phyloP scores from a whole-genome alignment of 2,329 filamentous ascomycete species.

The Chrysoporthe austroafricana region DNA sequence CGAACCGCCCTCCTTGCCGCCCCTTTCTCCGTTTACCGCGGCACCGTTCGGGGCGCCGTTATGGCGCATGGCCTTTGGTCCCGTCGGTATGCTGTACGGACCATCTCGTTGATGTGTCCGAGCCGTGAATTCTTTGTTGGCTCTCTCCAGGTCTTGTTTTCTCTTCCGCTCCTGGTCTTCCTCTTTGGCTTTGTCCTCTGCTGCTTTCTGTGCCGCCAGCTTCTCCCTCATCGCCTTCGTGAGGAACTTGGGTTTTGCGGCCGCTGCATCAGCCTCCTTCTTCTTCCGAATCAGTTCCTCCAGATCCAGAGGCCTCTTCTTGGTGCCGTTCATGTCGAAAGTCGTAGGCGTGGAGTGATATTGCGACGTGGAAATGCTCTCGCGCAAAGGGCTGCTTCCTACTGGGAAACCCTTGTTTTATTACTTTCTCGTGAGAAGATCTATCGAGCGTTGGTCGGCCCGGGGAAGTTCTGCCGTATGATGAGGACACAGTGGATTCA shows the following conservation, averaged over 20 bases:
- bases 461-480: background rate
- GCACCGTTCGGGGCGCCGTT: conserved; percentile 21
- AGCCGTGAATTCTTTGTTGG: conserved; percentile 31
- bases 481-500: background rate
- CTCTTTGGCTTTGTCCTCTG: conserved; percentile 58
- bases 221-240: conserved; percentile 82
- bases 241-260: conserved; percentile 86
- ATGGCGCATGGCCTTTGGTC: conserved; percentile 69
- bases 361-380: background rate
- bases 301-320: conserved; percentile 68
- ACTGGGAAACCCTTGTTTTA: background rate
- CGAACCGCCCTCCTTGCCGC: conserved; percentile 18
- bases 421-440: background rate
- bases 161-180: conserved; percentile 62
- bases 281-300: conserved; percentile 86
- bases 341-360: background rate
- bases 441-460: background rate
- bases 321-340: conserved; percentile 24
- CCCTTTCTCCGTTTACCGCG: conserved; percentile 33
- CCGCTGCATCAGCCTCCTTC: conserved; percentile 81
- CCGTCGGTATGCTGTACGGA: conserved; percentile 62
- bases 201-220: conserved; percentile 76
- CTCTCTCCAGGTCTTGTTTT: conserved; percentile 32
- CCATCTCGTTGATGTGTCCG: conserved; percentile 34
- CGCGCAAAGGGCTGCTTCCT: background rate